Conservation (phyloP, 1,284 basidiomycete species). For the Fistulinella cinereoalba region DNA sequence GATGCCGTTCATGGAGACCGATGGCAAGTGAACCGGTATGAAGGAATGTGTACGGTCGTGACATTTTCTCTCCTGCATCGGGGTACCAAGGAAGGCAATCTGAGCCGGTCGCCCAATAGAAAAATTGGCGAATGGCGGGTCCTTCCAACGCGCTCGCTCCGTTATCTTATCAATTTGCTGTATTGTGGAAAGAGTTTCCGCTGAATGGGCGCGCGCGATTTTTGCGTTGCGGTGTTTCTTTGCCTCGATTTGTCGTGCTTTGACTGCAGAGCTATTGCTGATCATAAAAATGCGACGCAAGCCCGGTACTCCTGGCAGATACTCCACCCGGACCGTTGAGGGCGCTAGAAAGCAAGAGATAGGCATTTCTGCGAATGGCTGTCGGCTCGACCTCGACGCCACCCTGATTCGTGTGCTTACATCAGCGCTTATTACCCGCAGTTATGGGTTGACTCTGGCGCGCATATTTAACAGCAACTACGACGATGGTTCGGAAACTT, state of each 20-base stretch:
- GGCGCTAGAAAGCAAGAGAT: constrained; percentile 6
- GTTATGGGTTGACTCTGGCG: background rate
- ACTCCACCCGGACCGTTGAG: background rate
- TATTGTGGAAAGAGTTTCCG: background rate
- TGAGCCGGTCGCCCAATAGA: constrained; percentile 13
- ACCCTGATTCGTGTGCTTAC: constrained; percentile 16
- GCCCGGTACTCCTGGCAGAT: background rate
- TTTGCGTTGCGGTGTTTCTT: constrained; percentile 1
- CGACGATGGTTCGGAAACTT: constrained; percentile 21
- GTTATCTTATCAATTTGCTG: constrained; percentile 1
- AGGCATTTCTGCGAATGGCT: constrained; percentile 24
- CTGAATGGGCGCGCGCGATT: background rate
- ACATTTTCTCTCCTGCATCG: background rate
- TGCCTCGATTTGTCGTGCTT: constrained; percentile 2
- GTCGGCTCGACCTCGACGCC: background rate
- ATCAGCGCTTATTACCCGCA: constrained; percentile 12
- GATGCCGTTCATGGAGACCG: background rate
- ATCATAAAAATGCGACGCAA: background rate
- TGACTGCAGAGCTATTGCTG: background rate
- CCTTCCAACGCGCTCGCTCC: background rate
- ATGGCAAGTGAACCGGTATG: background rate
- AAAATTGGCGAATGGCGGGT: constrained; percentile 8
- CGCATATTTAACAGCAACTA: constrained; percentile 12
- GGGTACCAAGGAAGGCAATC: background rate
- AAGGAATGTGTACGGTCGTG: background rate